Evolutionary conservation across 2,329 filamentous ascomycete species (phyloP), one percentile per base, ranked within the genome.

Genomic region (Colletotrichum liriopes): DNA sequence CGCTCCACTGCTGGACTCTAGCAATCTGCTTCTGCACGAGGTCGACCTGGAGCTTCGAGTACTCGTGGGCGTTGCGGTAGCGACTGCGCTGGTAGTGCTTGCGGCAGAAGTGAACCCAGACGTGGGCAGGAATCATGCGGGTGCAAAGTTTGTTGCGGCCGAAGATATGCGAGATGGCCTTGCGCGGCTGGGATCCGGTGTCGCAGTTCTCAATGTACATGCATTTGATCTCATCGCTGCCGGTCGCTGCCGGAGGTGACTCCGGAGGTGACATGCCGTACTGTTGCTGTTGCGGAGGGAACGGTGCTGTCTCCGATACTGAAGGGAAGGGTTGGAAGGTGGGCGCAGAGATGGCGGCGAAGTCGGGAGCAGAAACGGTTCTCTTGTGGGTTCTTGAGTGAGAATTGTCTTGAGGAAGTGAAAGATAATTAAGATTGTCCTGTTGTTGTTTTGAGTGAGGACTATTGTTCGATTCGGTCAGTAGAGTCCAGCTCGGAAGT

Each of bases 101-200:
- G 45, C 94, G 90, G 80, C 94, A 96, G 78, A 90, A 92, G 77
- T 92, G 90, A 0, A 94, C 90, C 93, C 93, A 96, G 2, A 94
- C 88, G 29, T 89, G 82, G 7, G 88, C 83, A 0, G 93, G 93
- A 60, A 96, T 93, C 55, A 87, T 85, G 43, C 92, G 88, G 0
- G 94, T 96, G 77, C 91, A 92, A 9, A 89, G 86, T 82, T 96
- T 96, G 85, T 96, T 96, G 47, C 94, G 90, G 29, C 94, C 94
- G 76, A 96, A 96, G 67, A 95, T 89, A 77, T 96, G 93, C 0
- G 93, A 94, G 71, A 96, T 92, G 6, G 92, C 91, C 82, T 96
- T 96, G 59, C 94, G 90, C 32, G 88, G 87, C 67, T 89, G 86
- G 6, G 89, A 90, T 5, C 86, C 86, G 0, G 89, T 92, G 56